Evolutionary conservation across 257 asterid species (phyloP), one percentile per base, ranked within the genome.

Genomic region (Cynanchum wilfordii): DNA sequence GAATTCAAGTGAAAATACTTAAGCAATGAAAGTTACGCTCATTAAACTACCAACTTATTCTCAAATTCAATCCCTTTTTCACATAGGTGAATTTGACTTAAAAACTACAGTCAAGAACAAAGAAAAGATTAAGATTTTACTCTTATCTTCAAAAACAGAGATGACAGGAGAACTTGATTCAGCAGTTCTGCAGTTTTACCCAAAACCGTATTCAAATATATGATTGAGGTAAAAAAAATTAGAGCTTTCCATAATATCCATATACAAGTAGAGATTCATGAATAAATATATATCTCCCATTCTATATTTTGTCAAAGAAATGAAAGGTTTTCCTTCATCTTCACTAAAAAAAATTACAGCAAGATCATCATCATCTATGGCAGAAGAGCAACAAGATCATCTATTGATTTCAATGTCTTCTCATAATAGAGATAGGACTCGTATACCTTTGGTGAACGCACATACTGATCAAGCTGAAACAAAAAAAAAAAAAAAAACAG

Each of bases 391-490:
- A 91, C 96, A 60, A 91, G 90, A 59, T 86, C 86, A 75, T 91
- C 96, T 3, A 89, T 84, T 0, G 97, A 86, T 79, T 89, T 87
- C 81, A 91, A 74, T 0, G 95, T 86, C 93, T 91, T 91, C 89
- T 91, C 95, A 72, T 91, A 91, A 87, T 69, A 91, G 44, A 91
- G 22, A 64, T 87, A 88, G 9, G 96, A 91, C 52, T 91, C 97
- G 29, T 88, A 91, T 15, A 91, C 87, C 86, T 89, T 91, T 29
- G 97, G 95, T 17, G 96, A 73, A 72, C 96, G 89, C 51, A 91
- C 87, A 70, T 87, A 87, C 50, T 63, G 76, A 81, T 91, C 97
- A 64, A 91, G 82, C 97, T 91, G 93, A 62, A 81, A 38, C 66
- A 63, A 65, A 33, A 79, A 44, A 10, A 15, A 33, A 38, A 36